phyloP scores from a whole-genome alignment of 2,329 filamentous ascomycete species.

The Phaeosphaeriaceae sp. region DNA sequence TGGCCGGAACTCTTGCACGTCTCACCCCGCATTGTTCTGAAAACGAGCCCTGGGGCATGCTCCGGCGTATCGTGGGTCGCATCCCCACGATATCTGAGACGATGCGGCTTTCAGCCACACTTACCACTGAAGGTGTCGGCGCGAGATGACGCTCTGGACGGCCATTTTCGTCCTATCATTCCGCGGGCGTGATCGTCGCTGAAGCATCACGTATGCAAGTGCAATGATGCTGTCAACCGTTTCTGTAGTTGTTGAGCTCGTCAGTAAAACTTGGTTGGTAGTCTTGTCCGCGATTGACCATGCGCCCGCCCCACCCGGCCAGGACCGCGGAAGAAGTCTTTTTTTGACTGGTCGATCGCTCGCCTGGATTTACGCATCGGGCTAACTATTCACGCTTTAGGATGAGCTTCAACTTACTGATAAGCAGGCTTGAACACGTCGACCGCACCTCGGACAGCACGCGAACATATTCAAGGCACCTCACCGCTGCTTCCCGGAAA shows the following conservation, averaged over 20 bases:
- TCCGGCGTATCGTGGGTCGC: conserved; percentile 16
- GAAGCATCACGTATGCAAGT: conserved; percentile 70
- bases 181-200: conserved; percentile 58
- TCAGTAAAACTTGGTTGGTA: conserved; percentile 23
- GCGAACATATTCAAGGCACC: conserved; percentile 68
- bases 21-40: conserved; percentile 28
- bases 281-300: conserved; percentile 21
- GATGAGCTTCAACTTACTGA: conserved; percentile 53
- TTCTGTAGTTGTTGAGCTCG: conserved; percentile 51
- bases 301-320: conserved; percentile 23
- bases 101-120: conserved; percentile 45
- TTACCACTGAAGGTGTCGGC: conserved; percentile 69
- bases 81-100: conserved; percentile 32
- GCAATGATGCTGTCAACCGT: conserved; percentile 72
- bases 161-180: conserved; percentile 34
- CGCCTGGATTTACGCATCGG: conserved; percentile 7
- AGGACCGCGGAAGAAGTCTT: conserved; percentile 10
- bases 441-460: conserved; percentile 66
- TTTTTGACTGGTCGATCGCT: conserved; percentile 18
- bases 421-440: conserved; percentile 68
- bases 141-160: conserved; percentile 61
- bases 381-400: conserved; percentile 1
- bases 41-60: conserved; percentile 19
- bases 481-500: conserved; percentile 80
- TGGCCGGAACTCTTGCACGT: conserved; percentile 8